Evolutionary conservation across 2,329 filamentous ascomycete species (phyloP).

Genomic region (Tolypocladium ovalisporum): DNA sequence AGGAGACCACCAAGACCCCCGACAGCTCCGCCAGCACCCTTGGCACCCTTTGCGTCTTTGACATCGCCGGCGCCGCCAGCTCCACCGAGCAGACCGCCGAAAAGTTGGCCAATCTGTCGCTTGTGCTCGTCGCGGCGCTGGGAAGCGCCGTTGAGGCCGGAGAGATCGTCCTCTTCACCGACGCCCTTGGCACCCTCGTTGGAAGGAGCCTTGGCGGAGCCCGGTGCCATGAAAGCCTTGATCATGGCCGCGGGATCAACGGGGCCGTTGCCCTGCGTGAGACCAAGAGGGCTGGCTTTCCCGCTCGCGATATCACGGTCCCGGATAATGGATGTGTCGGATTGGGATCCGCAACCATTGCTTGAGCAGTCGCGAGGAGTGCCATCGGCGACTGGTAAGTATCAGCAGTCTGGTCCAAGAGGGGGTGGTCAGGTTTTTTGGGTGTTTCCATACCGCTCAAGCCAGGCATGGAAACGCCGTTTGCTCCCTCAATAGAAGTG

Average conservation of each 20-base stretch:
- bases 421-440: not conserved
- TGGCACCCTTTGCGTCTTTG: not conserved
- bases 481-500: constrained; percentile 44
- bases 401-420: not conserved
- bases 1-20: constrained; percentile 3
- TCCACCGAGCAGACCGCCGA: constrained; percentile 12
- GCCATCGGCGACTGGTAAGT: constrained; percentile 43
- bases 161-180: constrained; percentile 34
- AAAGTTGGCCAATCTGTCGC: constrained; percentile 18
- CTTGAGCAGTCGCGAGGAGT: constrained; percentile 56
- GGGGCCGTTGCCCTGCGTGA: constrained; percentile 48
- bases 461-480: constrained; percentile 52
- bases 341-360: constrained; percentile 53
- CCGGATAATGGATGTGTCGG: constrained; percentile 61
- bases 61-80: not conserved
- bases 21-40: constrained; percentile 5
- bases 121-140: constrained; percentile 12
- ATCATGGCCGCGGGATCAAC: constrained; percentile 48
- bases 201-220: constrained; percentile 19
- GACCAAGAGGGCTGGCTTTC: constrained; percentile 48
- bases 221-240: constrained; percentile 46
- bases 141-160: constrained; percentile 10
- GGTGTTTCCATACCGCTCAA: constrained; percentile 23
- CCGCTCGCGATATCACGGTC: constrained; percentile 43
- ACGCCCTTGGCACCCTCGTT: constrained; percentile 22